These are phyloP conservation scores for Martensiomyces pterosporus DNA, from an alignment of 192 early-diverging fungal species.

Conservation along the genomic window DNA sequence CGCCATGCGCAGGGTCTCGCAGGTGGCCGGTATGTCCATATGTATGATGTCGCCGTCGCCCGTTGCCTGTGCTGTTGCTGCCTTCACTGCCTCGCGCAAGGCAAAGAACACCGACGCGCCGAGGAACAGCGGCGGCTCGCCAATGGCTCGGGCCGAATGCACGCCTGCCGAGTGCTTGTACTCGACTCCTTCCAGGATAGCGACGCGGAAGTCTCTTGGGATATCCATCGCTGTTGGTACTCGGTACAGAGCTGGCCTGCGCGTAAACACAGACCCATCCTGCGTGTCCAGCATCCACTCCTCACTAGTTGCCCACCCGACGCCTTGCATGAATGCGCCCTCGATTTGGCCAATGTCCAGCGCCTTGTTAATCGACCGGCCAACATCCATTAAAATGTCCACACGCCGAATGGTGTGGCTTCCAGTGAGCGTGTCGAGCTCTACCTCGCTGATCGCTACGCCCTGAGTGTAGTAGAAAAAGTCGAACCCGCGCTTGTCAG, in stretches of 20 bases:
- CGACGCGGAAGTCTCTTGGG: conserved; percentile 66
- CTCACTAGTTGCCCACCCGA: conserved; percentile 73
- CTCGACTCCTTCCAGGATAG: conserved; percentile 47
- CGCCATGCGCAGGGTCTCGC: conserved; percentile 60
- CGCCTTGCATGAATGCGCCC: conserved; percentile 68
- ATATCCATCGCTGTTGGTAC: conserved; percentile 71
- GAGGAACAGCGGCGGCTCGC: conserved; percentile 73
- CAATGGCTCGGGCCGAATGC: conserved; percentile 64
- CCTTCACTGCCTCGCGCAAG: conserved; percentile 62
- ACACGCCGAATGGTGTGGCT: conserved; percentile 58
- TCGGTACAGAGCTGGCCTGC: conserved; percentile 71
- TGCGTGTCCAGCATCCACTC: conserved; percentile 62
- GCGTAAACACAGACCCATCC: conserved; percentile 61
- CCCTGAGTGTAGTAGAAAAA: conserved; percentile 73
- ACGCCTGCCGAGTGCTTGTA: conserved; percentile 56
- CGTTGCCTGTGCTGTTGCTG: too few relatives aligned
- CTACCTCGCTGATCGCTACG: conserved; percentile 64
- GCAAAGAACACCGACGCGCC: conserved; percentile 64
- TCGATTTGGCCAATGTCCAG: conserved; percentile 79
- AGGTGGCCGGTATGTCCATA: conserved; percentile 62
- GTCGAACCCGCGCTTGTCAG: conserved; percentile 37
- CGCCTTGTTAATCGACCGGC: conserved; percentile 65
- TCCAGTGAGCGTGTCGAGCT: conserved; percentile 70
- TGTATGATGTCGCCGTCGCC: conserved; percentile 41
- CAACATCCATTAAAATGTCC: conserved; percentile 73